A percentile compares a stretch with the other conserved stretches of the same genome.
Evolutionary conservation across 306 rosid genomes (phyloP).

Genomic region (Vigna nakashimae): DNA sequence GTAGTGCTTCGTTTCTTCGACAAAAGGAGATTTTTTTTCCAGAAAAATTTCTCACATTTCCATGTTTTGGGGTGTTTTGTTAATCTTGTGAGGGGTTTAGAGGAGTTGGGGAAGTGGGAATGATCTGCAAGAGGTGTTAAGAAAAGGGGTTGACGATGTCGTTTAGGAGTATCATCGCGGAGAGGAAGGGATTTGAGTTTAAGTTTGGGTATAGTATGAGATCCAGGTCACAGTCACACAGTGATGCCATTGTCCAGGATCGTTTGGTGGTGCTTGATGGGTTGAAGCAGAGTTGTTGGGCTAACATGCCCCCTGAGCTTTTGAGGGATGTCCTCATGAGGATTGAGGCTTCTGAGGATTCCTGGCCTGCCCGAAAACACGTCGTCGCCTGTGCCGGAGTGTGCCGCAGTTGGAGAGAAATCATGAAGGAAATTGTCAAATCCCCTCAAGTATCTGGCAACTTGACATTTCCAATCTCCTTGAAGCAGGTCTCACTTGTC

Average conservation of each 20-base stretch:
- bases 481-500: conserved; percentile 76
- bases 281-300: conserved; percentile 97
- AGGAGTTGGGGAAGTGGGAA: conserved; percentile 30
- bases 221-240: conserved; percentile 85
- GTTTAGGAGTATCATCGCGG: conserved; percentile 73
- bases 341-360: conserved; percentile 81
- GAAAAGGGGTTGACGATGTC: conserved; percentile 54
- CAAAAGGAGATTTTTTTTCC: neutral
- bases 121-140: conserved; percentile 13
- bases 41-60: neutral
- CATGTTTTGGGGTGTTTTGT: conserved; percentile 9
- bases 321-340: conserved; percentile 86
- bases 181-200: conserved; percentile 80
- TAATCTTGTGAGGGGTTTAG: conserved; percentile 29
- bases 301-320: conserved; percentile 92
- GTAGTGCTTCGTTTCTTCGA: conserved; percentile 13
- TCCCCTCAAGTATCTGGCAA: conserved; percentile 76
- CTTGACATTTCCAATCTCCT: conserved; percentile 87
- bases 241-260: conserved; percentile 57
- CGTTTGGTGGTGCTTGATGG: conserved; percentile 56
- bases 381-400: conserved; percentile 94
- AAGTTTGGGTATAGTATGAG: conserved; percentile 72
- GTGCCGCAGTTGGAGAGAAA: conserved; percentile 91
- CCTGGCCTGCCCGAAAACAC: conserved; percentile 79
- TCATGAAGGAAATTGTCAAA: conserved; percentile 81